Evolutionary conservation across 768 basidiomycete species (phyloP), one percentile per base, ranked within the genome.

Genomic region (Imleria badia): DNA sequence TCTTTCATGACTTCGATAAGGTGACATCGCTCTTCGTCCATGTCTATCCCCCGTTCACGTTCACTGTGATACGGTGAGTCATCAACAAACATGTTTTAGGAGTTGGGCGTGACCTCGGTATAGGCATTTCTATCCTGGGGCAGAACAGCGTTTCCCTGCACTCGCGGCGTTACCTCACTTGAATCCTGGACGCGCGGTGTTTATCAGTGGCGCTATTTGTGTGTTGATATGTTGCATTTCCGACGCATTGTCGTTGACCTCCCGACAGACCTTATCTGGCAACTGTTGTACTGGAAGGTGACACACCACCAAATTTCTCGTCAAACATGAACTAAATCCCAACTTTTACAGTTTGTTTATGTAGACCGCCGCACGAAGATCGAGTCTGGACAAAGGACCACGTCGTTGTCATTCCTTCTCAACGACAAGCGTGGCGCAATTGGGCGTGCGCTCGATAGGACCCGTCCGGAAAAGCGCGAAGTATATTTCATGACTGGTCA

Each of bases 1-100:
- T 99, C 3, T 99, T 99, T 75, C 97, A 99, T 65, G 94, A 96
- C 65, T 81, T 85, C 51, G 97, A 99, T 71, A 98, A 98, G 72
- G 91, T 98, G 66, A 98, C 91, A 17, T 93, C 90, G 11, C 75
- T 99, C 23, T 98, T 95, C 74, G 83, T 99, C 31, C 97, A 99
- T 67, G 87, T 98, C 52, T 98, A 97, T 66, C 82, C 91, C 1
- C 92, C 97, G 0, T 84, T 96, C 58, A 85, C 88, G 4, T 91
- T 99, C 63, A 94, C 92, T 14, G 87, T 94, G 22, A 94, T 98
- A 51, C 80, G 91, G 91, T 90, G 58, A 31, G 84, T 72, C 19
- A 29, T 45, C 60, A 19, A 26, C 19, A 43, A 30, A 22, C 36
- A 17, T 36, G 23, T 46, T 26, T 41, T 26, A 26, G 13, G 39